These are phyloP conservation scores for Scolecobasidium constrictum DNA, from an alignment of 2,329 filamentous ascomycete species.

Conservation along the genomic window DNA sequence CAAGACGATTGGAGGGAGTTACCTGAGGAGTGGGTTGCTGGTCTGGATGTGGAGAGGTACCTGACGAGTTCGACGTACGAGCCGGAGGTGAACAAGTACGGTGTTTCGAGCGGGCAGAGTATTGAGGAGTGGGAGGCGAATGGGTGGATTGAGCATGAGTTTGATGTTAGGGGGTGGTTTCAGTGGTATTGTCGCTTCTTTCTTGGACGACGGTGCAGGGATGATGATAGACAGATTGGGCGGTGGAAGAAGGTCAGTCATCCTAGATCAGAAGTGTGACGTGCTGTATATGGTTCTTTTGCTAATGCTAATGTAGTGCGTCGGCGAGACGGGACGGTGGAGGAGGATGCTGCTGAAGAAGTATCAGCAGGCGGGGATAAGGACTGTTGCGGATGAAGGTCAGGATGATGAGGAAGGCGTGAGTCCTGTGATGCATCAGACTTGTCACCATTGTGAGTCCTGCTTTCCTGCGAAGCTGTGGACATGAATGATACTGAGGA, in stretches of 20 bases:
- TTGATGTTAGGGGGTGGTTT: slow-evolving; percentile 45
- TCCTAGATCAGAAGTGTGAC: no score
- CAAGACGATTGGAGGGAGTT: slow-evolving; percentile 38
- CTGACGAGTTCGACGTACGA: slow-evolving; percentile 33
- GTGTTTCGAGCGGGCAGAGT: slow-evolving; percentile 40
- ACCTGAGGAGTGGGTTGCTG: slow-evolving; percentile 31
- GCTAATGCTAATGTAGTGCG: no score
- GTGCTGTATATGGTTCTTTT: no score
- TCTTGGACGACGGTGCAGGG: slow-evolving; percentile 35
- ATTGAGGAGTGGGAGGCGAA: slow-evolving; percentile 46
- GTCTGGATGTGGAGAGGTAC: slow-evolving; percentile 27
- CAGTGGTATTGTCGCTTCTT: slow-evolving; percentile 47
- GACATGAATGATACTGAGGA: no score
- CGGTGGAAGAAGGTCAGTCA: slow-evolving; percentile 43
- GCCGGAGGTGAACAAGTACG: slow-evolving; percentile 41
- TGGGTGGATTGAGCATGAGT: slow-evolving; percentile 44
- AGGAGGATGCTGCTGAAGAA: slow-evolving; percentile 40
- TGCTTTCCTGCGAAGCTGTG: no score
- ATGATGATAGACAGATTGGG: slow-evolving; percentile 39
- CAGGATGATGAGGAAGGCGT: slow-evolving; percentile 28
- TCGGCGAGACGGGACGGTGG: slow-evolving; percentile 41
- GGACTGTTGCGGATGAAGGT: slow-evolving; percentile 37
- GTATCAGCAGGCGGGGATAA: slow-evolving; percentile 36
- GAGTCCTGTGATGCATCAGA: slow-evolving; percentile 46
- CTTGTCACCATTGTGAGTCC: slow-evolving; percentile 47